A percentile compares a stretch with the other conserved stretches of the same genome.
Conservation (phyloP, 768 basidiomycete species). For the Myochromella boudieri region DNA sequence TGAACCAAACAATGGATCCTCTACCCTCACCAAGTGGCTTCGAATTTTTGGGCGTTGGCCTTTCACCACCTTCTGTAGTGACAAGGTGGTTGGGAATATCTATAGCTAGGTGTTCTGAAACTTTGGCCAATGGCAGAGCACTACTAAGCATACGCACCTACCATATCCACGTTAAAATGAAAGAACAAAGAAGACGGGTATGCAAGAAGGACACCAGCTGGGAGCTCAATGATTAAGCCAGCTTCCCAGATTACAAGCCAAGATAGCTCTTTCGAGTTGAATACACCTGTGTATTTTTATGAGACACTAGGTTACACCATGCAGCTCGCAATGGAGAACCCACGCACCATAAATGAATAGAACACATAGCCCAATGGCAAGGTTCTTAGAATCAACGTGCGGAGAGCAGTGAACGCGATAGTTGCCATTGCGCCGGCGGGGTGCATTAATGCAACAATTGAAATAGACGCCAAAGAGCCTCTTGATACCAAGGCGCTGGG, state of each 20-base stretch:
- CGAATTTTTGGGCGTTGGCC: constrained; percentile 17
- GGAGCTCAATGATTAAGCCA: constrained; percentile 29
- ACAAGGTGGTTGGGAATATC: too few relatives aligned
- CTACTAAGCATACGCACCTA: constrained; percentile 20
- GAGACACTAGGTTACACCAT: too few relatives aligned
- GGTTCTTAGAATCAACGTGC: constrained; percentile 29
- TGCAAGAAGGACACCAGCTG: constrained; percentile 25
- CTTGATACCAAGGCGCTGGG: constrained; percentile 15
- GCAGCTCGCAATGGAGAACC: constrained; percentile 21
- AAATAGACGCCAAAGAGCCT: constrained; percentile 25
- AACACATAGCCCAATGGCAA: too few relatives aligned
- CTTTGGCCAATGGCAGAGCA: too few relatives aligned
- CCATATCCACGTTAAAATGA: constrained; percentile 33
- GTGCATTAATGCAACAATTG: constrained; percentile 28
- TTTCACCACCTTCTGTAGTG: constrained; percentile 12
- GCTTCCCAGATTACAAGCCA: constrained; percentile 38
- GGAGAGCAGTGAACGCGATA: constrained; percentile 20
- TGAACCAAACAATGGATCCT: constrained; percentile 23
- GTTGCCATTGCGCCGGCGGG: neutral
- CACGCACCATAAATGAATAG: constrained; percentile 17
- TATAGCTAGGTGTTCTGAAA: too few relatives aligned
- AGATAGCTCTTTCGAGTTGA: constrained; percentile 19
- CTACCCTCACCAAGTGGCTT: constrained; percentile 11
- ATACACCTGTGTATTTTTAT: constrained; percentile 6
- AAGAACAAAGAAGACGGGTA: constrained; percentile 33